Conservation (phyloP, 768 basidiomycete genomes). For the Kwoniella dejecticola region DNA sequence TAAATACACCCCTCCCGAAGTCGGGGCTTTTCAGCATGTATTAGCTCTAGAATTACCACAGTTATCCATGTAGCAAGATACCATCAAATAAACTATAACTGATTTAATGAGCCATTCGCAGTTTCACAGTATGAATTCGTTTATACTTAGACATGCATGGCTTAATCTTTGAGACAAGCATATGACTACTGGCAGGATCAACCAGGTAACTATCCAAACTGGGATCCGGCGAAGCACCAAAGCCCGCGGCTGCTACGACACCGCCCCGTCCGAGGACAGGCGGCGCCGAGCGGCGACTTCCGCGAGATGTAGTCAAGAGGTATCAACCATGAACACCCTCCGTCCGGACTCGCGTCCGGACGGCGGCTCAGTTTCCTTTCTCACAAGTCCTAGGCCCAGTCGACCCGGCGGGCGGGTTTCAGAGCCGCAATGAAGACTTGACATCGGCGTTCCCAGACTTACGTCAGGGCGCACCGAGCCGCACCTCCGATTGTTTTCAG, state of each 20-base stretch:
- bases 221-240: conserved; percentile 16
- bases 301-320: conserved; percentile 22
- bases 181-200: conserved; percentile 83
- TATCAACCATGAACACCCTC: conserved; percentile 10
- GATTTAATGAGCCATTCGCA: conserved; percentile 81
- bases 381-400: conserved; percentile 59
- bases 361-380: conserved; percentile 57
- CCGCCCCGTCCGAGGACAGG: neutral
- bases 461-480: conserved; percentile 38
- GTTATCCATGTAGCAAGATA: conserved; percentile 75
- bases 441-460: conserved; percentile 32
- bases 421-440: conserved; percentile 55
- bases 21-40: conserved; percentile 72
- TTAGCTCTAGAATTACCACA: conserved; percentile 78
- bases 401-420: conserved; percentile 54
- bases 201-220: conserved; percentile 71
- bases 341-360: neutral
- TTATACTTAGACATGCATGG: conserved; percentile 81
- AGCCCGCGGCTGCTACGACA: conserved; percentile 23
- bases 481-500: conserved; percentile 56
- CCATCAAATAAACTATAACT: conserved; percentile 80
- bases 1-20: conserved; percentile 71
- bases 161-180: conserved; percentile 83
- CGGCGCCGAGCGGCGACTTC: neutral
- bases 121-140: conserved; percentile 73